Percentiles rank a stretch among this genome's conserved stretches.
Evolutionary conservation across 345 rosid genomes (phyloP).

Genomic region (Pistacia vera): DNA sequence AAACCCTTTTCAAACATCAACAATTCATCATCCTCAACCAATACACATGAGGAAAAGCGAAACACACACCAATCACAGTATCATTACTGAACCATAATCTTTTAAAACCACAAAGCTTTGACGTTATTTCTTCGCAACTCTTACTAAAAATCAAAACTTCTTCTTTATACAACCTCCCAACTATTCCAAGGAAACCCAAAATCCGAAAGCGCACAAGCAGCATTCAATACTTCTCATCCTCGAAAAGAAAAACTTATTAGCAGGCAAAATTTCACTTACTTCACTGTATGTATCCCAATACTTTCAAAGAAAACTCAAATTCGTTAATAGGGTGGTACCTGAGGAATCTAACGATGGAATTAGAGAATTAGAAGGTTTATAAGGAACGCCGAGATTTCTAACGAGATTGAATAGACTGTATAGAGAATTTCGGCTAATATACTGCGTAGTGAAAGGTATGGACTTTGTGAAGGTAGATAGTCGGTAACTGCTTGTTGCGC

Average conservation of each 20-base stretch:
- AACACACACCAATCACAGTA: constrained; percentile 53
- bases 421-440: constrained; percentile 50
- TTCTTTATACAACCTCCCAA: constrained; percentile 55
- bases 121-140: constrained; percentile 36
- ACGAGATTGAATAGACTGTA: constrained; percentile 51
- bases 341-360: constrained; percentile 43
- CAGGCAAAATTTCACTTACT: constrained; percentile 42
- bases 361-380: constrained; percentile 35
- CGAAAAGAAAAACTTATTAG: constrained; percentile 59
- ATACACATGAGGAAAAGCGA: constrained; percentile 53
- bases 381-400: constrained; percentile 35
- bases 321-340: constrained; percentile 78
- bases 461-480: constrained; percentile 54
- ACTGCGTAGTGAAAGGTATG: constrained; percentile 59
- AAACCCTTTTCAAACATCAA: constrained; percentile 45
- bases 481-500: constrained; percentile 63
- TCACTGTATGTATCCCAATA: constrained; percentile 64
- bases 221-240: constrained; percentile 49
- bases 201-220: constrained; percentile 47
- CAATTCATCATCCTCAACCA: constrained; percentile 38
- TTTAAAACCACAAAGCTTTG: constrained; percentile 39
- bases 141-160: constrained; percentile 49
- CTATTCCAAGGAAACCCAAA: constrained; percentile 81
- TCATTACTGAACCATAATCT: constrained; percentile 36
- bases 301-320: constrained; percentile 82